These are phyloP conservation scores for Psilocybe cubensis DNA, from an alignment of 768 basidiomycete genomes.

Conservation along the genomic window DNA sequence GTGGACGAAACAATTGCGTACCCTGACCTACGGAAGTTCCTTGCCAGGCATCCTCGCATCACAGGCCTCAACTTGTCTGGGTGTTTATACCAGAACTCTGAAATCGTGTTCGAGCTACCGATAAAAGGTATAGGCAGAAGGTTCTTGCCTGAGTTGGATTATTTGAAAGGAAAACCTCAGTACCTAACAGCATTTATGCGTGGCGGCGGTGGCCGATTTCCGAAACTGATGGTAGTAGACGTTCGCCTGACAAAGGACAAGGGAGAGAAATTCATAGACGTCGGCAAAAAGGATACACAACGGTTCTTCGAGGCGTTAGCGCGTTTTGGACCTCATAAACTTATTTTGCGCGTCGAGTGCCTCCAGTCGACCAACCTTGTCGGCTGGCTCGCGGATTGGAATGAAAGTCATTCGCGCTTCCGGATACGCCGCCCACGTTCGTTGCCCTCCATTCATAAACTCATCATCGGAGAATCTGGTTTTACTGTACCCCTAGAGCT, in stretches of 20 bases:
- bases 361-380: neutral
- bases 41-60: neutral
- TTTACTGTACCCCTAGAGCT: neutral
- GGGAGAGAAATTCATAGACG: neutral
- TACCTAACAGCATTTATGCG: neutral
- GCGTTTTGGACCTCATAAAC: neutral
- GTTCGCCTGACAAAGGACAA: neutral
- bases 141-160: neutral
- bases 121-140: neutral
- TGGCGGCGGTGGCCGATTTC: neutral
- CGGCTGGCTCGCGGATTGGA: neutral
- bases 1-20: neutral
- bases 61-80: neutral
- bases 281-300: neutral
- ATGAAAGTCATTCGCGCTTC: neutral
- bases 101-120: neutral
- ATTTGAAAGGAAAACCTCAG: slow-evolving; percentile 1
- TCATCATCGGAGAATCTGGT: neutral
- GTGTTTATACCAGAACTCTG: neutral
- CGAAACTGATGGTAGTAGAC: neutral
- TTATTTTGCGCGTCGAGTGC: neutral
- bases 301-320: neutral
- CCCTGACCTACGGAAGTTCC: slow-evolving; percentile 3
- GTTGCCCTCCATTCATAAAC: neutral
- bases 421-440: neutral